Percentiles rank a stretch among this genome's conserved stretches.
phyloP scores from a whole-genome alignment of 1,284 basidiomycete genomes.

The Apiotrichum mycotoxinovorans region DNA sequence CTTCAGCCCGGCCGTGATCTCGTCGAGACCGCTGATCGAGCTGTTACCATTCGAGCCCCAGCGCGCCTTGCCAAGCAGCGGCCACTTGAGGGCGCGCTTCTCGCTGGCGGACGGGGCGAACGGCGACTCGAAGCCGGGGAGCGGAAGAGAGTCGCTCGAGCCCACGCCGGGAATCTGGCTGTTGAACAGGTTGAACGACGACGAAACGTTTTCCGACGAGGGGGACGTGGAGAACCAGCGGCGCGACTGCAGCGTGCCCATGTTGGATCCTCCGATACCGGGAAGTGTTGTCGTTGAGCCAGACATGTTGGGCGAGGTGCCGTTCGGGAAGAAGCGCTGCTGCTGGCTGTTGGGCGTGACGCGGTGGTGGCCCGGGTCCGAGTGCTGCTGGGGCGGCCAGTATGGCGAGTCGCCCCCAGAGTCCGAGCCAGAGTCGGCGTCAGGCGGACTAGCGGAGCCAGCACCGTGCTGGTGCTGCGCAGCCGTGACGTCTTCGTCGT shows the following conservation, averaged over 20 bases:
- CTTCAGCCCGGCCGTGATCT: constrained; percentile 18
- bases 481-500: background rate
- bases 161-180: constrained; percentile 11
- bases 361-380: constrained; percentile 5
- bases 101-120: constrained; percentile 47
- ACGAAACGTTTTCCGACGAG: constrained; percentile 31
- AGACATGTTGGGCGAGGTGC: constrained; percentile 1
- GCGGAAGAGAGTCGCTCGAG: constrained; percentile 38
- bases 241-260: constrained; percentile 24
- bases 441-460: background rate
- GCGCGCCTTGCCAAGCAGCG: constrained; percentile 32
- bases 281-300: constrained; percentile 11
- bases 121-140: constrained; percentile 27
- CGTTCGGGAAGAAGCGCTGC: constrained; percentile 9
- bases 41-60: constrained; percentile 22
- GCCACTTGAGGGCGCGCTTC: constrained; percentile 47
- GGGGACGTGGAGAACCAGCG: constrained; percentile 43
- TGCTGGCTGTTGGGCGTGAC: constrained; percentile 1
- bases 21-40: constrained; percentile 12
- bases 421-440: constrained; percentile 30
- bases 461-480: background rate
- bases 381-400: constrained; percentile 8
- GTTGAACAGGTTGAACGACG: constrained; percentile 26
- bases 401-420: constrained; percentile 22
- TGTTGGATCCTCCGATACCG: background rate